Evolutionary conservation across 2,329 filamentous ascomycete species (phyloP), one percentile per base, ranked within the genome.

Genomic region (Pseudogymnoascus destructans): DNA sequence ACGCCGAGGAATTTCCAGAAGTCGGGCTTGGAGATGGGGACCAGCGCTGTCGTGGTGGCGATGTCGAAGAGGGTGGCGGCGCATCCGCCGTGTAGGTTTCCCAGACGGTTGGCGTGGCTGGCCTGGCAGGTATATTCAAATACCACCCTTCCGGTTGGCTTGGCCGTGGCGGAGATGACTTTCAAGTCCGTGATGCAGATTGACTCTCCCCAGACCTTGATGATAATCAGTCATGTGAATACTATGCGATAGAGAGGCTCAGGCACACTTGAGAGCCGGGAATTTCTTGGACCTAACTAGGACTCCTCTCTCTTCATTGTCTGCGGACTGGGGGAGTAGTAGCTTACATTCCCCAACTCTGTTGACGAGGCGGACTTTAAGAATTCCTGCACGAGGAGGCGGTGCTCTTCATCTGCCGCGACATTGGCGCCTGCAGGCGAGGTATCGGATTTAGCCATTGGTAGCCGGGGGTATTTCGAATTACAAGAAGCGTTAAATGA

Each of bases 11-110:
- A 73, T 59, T 75, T 71, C 79, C 85, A 87, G 67, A 77, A 81
- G 5, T 82, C 84, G 0, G 79, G 79, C 19, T 72, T 72, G 46
- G 77, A 76, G 57, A 85, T 69, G 35, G 83, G 74, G 8, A 77
- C 70, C 10, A 88, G 69, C 3, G 81, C 74, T 15, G 80, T 68
- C 2, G 80, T 80, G 0, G 86, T 87, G 64, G 80, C 77, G 59
- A 79, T 72, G 70, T 89, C 86, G 63, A 88, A 84, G 3, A 89
- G 70, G 0, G 84, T 84, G 2, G 86, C 79, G 0, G 80, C 75
- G 62, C 81, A 84, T 15, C 81, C 82, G 57, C 81, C 81, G 66
- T 85, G 81, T 58, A 85, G 70, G 70, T 77, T 84, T 23, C 70
- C 69, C 11, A 77, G 59, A 5, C 73, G 70, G 69, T 84, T 84